Base-by-base conservation (phyloP, 2,329 filamentous ascomycete species). In the Botrytis fragariae region DNA sequence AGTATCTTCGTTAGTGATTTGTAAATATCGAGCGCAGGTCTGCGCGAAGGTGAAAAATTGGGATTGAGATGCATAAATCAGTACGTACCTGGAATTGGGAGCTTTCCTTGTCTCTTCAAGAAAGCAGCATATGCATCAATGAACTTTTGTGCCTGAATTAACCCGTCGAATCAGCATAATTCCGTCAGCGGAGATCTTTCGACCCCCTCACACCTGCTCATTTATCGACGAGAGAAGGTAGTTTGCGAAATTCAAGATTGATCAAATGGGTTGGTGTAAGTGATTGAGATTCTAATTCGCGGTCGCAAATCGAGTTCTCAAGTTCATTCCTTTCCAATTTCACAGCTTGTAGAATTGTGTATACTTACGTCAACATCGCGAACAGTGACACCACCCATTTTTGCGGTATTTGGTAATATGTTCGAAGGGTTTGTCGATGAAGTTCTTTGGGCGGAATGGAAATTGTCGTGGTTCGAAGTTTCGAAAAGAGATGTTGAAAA, bases 91-190 rank as follows among this genome's bases (percentile, higher is more conserved):
- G 93, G 93, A 83, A 95, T 93, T 83, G 92, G 92, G 81, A 96
- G 92, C 89, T 95, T 95, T 87, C 93, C 93, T 89, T 96, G 93
- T 82, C 93, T 91, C 92, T 96, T 96, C 90, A 97, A 86, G 90
- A 96, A 97, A 83, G 90, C 91, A 84, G 92, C 89, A 85, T 96
- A 97, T 83, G 92, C 89, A 81, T 88, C 86, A 87, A 96, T 95
- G 89, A 96, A 96, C 88, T 95, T 93, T 85, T 94, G 92, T 86
- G 93, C 92, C 91, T 93, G 86, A 80, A 83, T 75, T 74, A 76
- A 77, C 76, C 77, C 77, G 73, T 79, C 84, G 81, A 82, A 89
- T 91, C 89, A 91, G 89, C 89, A 90, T 85, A 81, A 90, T 91
- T 91, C 89, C 89, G 89, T 91, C 89, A 85, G 88, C 87, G 87